These are phyloP conservation scores for Salix brachista DNA, from an alignment of 345 rosid genomes.

Conservation along the genomic window DNA sequence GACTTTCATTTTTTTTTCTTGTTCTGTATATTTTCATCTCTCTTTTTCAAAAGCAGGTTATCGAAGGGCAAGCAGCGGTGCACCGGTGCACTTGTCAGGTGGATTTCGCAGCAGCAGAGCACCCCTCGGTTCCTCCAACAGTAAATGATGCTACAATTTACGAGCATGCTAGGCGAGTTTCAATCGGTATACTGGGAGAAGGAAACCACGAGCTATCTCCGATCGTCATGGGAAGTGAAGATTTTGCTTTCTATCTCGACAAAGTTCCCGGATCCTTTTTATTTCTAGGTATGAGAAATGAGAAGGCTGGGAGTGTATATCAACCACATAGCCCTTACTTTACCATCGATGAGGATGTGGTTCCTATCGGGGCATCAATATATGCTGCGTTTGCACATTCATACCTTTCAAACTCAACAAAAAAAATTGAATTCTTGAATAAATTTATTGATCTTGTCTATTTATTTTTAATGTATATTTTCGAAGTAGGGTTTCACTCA, in stretches of 20 bases:
- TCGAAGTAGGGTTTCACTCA: too few relatives aligned
- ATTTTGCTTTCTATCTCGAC: constrained; percentile 50
- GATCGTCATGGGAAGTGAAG: constrained; percentile 54
- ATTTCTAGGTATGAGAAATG: constrained; percentile 40
- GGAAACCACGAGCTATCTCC: constrained; percentile 39
- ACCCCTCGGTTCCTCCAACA: constrained; percentile 48
- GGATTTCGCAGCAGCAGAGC: constrained; percentile 13
- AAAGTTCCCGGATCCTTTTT: constrained; percentile 46
- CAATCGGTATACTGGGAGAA: constrained; percentile 41
- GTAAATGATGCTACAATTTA: constrained; percentile 37
- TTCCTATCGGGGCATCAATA: constrained; percentile 51
- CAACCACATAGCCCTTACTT: constrained; percentile 53
- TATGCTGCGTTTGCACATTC: constrained; percentile 49
- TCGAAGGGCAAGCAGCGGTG: too few relatives aligned
- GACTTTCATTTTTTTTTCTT: not conserved
- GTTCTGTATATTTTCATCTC: too few relatives aligned
- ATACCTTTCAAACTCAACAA: constrained; percentile 25
- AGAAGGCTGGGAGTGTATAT: constrained; percentile 22
- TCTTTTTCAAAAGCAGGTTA: not conserved
- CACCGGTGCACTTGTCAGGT: too few relatives aligned
- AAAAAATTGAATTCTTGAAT: not conserved
- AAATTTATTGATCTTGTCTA: not conserved
- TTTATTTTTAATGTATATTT: too few relatives aligned
- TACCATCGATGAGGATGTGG: constrained; percentile 49
- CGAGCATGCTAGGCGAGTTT: constrained; percentile 26